Evolutionary conservation across 768 basidiomycete genomes (phyloP), one percentile per base, ranked within the genome.

Genomic region (Mycena galericulata): DNA sequence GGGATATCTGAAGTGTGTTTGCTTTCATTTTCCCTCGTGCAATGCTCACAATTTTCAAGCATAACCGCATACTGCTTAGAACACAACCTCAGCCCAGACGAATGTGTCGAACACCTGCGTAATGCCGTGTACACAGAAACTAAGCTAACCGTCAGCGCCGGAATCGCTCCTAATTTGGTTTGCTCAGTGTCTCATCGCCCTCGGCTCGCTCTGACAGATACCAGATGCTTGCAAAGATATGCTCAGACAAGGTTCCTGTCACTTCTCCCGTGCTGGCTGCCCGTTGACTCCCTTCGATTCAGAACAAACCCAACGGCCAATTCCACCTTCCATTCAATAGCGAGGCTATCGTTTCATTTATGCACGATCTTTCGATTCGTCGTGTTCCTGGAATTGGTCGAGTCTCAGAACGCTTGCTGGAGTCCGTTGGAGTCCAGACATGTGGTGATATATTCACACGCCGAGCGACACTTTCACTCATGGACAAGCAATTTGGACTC

Each of bases 261-360:
- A 53, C 38, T 56, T 38, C 49, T 30, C 47, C 36, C 30, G 9
- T 34, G 29, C 47, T 32, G 62, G 40, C 60, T 22, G 46, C 27
- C 55, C 18, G 24, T 45, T 62, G 49, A 67, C 55, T 10, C 36
- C 26, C 46, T 26, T 60, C 32, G 40, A 22, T 61, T 2, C 69
- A 94, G 91, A 97, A 98, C 78, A 98, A 98, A 79, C 97, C 96
- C 3, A 94, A 97, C 74, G 96, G 96, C 15, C 96, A 98, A 78
- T 98, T 89, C 70, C 86, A 87, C 71, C 86, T 98, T 26, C 79
- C 88, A 3, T 94, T 92, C 72, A 86, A 92, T 29, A 77, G 85
- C 2, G 75, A 87, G 30, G 81, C 85, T 10, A 91, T 98, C 72
- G 85, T 86, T 53, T 79, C 80, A 0, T 98, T 98, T 77, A 95